A percentile compares a stretch with the other conserved stretches of the same genome.
phyloP scores from a whole-genome alignment of 176 grass and related monocot species.

The Avena sativa region DNA sequence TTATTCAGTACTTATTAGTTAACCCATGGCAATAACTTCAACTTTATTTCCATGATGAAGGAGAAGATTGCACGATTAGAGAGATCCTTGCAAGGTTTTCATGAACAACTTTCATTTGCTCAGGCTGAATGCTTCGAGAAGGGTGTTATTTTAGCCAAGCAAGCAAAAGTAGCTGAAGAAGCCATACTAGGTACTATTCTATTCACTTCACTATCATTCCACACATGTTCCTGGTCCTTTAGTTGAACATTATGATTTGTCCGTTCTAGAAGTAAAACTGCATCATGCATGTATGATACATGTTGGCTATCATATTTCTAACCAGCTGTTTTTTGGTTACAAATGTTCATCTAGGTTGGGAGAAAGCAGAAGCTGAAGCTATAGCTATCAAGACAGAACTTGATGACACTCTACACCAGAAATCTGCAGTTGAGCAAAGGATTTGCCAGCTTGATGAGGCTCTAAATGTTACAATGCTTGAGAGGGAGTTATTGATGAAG shows the following conservation, averaged over 20 bases:
- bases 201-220: constrained; percentile 1
- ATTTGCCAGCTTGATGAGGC: constrained; percentile 64
- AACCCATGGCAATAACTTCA: constrained; percentile 22
- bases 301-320: neutral
- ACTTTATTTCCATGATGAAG: constrained; percentile 51
- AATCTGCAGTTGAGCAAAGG: constrained; percentile 63
- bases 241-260: constrained; percentile 1
- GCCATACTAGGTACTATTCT: constrained; percentile 80
- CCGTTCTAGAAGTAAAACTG: constrained; percentile 28
- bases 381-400: constrained; percentile 72
- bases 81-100: constrained; percentile 72
- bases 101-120: constrained; percentile 71
- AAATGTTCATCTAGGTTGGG: constrained; percentile 77
- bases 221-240: neutral
- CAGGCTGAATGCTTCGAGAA: constrained; percentile 71
- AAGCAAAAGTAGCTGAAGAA: constrained; percentile 94
- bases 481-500: constrained; percentile 65
- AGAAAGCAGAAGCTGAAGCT: constrained; percentile 82
- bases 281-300: constrained; percentile 9
- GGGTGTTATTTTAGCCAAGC: constrained; percentile 69
- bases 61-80: constrained; percentile 71
- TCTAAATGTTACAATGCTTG: constrained; percentile 72
- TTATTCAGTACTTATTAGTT: neutral
- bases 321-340: neutral
- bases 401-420: constrained; percentile 64